Conservation (phyloP, 805 yeast species). For the Candida dajiaensis region DNA sequence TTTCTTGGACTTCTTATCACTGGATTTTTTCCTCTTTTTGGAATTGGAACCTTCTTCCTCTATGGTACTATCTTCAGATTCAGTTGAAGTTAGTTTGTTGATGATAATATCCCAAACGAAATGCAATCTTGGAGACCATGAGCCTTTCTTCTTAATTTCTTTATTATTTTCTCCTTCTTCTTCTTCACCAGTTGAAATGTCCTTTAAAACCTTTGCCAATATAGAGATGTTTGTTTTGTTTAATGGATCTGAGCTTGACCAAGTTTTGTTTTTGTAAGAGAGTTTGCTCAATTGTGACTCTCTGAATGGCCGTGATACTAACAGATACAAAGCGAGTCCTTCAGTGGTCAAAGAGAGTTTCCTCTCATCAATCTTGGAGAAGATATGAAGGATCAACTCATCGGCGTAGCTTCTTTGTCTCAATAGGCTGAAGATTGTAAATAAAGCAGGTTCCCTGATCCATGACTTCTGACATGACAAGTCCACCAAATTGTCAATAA, state of each 20-base stretch:
- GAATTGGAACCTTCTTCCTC: slow-evolving; percentile 19
- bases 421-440: slow-evolving; percentile 58
- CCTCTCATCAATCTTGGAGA: slow-evolving; percentile 41
- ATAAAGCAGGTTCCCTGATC: slow-evolving; percentile 79
- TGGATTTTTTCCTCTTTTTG: slow-evolving; percentile 38
- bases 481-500: slow-evolving; percentile 44
- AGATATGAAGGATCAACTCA: slow-evolving; percentile 23
- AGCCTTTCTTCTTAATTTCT: slow-evolving; percentile 46
- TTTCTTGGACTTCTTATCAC: slow-evolving; percentile 22
- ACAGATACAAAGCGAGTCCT: slow-evolving; percentile 68
- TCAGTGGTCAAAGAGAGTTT: slow-evolving; percentile 67
- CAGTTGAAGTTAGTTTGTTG: slow-evolving; percentile 26
- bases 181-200: slow-evolving; percentile 36
- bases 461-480: slow-evolving; percentile 67
- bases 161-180: slow-evolving; percentile 25
- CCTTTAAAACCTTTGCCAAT: slow-evolving; percentile 60
- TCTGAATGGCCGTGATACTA: slow-evolving; percentile 33
- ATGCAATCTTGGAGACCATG: slow-evolving; percentile 72
- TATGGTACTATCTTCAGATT: slow-evolving; percentile 20
- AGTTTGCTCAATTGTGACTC: slow-evolving; percentile 1
- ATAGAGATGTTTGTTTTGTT: slow-evolving; percentile 58
- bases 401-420: slow-evolving; percentile 20
- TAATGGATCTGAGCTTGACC: slow-evolving; percentile 75
- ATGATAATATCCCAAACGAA: slow-evolving; percentile 68
- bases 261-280: slow-evolving; percentile 27